Evolutionary conservation across 2,329 filamentous ascomycete genomes (phyloP).

Genomic region (Chrysoporthe austroafricana): DNA sequence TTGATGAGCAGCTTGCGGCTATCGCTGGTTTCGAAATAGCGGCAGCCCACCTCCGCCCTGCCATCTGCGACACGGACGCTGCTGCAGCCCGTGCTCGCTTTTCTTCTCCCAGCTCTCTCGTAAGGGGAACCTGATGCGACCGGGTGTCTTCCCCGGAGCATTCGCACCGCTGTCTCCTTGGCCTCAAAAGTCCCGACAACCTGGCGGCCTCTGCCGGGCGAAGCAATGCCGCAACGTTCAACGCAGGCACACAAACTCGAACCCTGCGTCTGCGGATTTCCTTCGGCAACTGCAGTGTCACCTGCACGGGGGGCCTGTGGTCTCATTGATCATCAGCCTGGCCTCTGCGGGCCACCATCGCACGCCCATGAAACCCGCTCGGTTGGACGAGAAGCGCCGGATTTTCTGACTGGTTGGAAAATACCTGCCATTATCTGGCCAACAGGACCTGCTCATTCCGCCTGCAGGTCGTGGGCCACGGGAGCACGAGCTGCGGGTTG

Average conservation of each 20-base stretch:
- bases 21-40: constrained; percentile 17
- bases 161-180: constrained; percentile 13
- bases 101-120: background rate
- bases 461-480: background rate
- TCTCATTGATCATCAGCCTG: constrained; percentile 7
- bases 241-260: background rate
- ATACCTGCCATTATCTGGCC: constrained; percentile 25
- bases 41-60: constrained; percentile 11
- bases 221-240: constrained; percentile 8
- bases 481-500: constrained; percentile 16
- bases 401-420: constrained; percentile 25
- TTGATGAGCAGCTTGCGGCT: constrained; percentile 10
- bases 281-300: constrained; percentile 10
- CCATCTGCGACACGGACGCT: constrained; percentile 25
- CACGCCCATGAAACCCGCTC: constrained; percentile 8
- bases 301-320: background rate
- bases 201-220: background rate
- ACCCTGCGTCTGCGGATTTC: background rate
- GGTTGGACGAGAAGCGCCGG: constrained; percentile 19
- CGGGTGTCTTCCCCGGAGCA: constrained; percentile 16
- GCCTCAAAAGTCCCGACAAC: background rate
- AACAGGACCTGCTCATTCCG: constrained; percentile 18
- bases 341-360: constrained; percentile 6
- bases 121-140: constrained; percentile 11
- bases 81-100: constrained; percentile 18